Evolutionary conservation across 495 filamentous ascomycete genomes (phyloP).

Genomic region (Daldinia vernicosa): DNA sequence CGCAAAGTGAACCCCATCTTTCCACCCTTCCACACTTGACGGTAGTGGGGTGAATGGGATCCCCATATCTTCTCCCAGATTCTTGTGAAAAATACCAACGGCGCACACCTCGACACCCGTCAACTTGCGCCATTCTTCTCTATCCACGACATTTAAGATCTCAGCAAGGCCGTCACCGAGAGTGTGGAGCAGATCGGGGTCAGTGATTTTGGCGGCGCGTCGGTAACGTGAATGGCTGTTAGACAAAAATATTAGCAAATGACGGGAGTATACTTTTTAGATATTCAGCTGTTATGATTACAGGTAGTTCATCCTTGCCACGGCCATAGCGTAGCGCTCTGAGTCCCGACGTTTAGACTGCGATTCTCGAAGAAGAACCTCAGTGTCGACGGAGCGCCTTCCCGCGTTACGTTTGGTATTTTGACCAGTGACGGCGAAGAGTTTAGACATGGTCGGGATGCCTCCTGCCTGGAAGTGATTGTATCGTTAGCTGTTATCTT

Average conservation of each 20-base stretch:
- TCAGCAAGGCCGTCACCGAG: background rate
- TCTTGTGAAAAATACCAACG: background rate
- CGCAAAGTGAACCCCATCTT: background rate
- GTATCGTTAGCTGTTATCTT: background rate
- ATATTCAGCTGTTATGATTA: background rate
- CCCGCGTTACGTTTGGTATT: background rate
- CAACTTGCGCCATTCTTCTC: background rate
- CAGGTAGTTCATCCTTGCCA: background rate
- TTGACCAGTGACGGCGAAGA: background rate
- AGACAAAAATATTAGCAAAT: background rate
- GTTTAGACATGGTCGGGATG: background rate
- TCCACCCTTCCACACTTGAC: background rate
- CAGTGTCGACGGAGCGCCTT: background rate
- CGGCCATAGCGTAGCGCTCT: background rate
- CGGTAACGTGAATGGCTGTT: background rate
- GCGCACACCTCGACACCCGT: background rate
- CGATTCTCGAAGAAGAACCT: background rate
- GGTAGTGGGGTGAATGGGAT: background rate
- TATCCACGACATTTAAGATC: background rate
- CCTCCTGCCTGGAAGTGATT: background rate
- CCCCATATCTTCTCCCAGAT: background rate
- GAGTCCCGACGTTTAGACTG: background rate
- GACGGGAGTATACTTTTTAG: background rate
- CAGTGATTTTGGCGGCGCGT: background rate
- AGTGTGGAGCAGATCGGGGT: background rate